Conservation (phyloP, 1,284 basidiomycete species). For the Heliocybe sulcata region DNA sequence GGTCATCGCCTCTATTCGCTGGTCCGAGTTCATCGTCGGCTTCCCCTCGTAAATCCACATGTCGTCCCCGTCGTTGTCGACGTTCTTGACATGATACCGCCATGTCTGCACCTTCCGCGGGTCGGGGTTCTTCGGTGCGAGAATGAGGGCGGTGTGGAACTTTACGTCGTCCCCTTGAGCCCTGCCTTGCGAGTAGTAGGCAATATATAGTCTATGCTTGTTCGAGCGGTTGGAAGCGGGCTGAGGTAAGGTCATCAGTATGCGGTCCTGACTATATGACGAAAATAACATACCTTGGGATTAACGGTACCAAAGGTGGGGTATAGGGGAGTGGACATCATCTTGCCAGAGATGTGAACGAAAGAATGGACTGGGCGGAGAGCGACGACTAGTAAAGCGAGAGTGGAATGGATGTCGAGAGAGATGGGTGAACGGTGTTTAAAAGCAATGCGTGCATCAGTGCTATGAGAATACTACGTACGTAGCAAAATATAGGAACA, state of each 20-base stretch:
- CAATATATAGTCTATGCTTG: neutral
- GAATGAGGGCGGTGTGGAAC: slow-evolving; percentile 1
- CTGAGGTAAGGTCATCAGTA: neutral
- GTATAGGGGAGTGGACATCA: neutral
- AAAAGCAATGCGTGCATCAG: neutral
- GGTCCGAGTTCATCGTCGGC: neutral
- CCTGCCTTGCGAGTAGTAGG: neutral
- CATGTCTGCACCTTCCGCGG: neutral
- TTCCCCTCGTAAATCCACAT: slow-evolving; percentile 1
- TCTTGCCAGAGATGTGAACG: neutral
- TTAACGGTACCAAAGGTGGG: neutral
- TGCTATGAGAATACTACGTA: neutral
- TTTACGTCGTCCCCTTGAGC: neutral
- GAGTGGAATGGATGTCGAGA: neutral
- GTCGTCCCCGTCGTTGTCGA: neutral
- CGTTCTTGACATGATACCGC: slow-evolving; percentile 1
- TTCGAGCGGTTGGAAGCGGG: neutral
- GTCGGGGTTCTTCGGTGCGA: neutral
- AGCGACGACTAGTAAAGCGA: neutral
- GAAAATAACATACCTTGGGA: neutral
- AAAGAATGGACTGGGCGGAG: neutral
- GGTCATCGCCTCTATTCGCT: neutral
- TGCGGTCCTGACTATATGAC: neutral
- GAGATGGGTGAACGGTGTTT: neutral
- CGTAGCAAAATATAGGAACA: neutral